These are phyloP conservation scores for Yamadazyma aaseri DNA, from an alignment of 1,139 yeast species.

Conservation along the genomic window DNA sequence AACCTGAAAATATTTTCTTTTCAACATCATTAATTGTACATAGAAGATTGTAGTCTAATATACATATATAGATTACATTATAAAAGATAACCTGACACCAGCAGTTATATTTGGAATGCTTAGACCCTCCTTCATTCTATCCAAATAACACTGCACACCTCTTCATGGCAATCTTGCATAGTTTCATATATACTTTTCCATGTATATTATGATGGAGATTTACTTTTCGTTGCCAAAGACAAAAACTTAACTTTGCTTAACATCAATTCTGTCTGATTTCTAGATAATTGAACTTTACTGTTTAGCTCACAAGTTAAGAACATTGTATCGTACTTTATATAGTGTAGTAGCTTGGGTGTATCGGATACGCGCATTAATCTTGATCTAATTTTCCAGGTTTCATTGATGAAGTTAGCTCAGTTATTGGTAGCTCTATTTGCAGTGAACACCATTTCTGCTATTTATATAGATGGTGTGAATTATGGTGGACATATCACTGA, in stretches of 20 bases:
- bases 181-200: slow-evolving; percentile 41
- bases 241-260: slow-evolving; percentile 9
- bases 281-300: slow-evolving; percentile 5
- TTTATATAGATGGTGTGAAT: background rate
- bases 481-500: slow-evolving; percentile 4
- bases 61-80: no score
- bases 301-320: slow-evolving; percentile 6
- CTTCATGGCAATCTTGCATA: slow-evolving; percentile 45
- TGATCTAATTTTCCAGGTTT: no score
- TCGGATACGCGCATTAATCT: slow-evolving; percentile 1
- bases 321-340: no score
- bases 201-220: slow-evolving; percentile 47
- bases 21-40: no score
- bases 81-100: no score
- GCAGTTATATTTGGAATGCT: no score
- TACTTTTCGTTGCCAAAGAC: slow-evolving; percentile 40
- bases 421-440: background rate
- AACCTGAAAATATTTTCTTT: no score
- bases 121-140: no score
- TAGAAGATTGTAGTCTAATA: no score
- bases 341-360: no score
- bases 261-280: slow-evolving; percentile 6
- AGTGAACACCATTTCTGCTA: background rate
- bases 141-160: no score
- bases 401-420: background rate